phyloP scores from a whole-genome alignment of 768 basidiomycete species.

The Boletus rufocinnamomeus region DNA sequence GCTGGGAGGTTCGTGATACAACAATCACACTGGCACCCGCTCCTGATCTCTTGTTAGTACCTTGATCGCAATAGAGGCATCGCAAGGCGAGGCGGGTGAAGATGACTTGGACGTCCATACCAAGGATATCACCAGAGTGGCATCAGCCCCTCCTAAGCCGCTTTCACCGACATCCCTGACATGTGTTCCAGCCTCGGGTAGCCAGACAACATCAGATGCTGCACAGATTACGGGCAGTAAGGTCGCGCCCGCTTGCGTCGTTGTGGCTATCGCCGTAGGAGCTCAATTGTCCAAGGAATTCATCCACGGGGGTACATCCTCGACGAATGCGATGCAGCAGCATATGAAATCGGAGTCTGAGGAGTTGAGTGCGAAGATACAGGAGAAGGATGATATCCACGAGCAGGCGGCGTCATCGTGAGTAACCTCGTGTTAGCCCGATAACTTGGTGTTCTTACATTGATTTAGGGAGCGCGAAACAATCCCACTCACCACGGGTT shows the following conservation, averaged over 20 bases:
- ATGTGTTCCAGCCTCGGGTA: neutral
- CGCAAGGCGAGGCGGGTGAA: neutral
- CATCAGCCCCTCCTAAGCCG: neutral
- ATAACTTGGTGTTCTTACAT: neutral
- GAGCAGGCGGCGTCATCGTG: constrained; percentile 5
- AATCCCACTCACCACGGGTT: no score
- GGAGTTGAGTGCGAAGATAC: neutral
- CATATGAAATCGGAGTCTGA: neutral
- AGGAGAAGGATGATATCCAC: neutral
- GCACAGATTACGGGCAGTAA: neutral
- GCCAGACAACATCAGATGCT: neutral
- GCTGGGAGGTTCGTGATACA: constrained; percentile 6
- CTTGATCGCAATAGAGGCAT: neutral
- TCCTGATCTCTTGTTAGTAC: constrained; percentile 2
- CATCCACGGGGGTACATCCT: neutral
- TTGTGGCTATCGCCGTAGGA: neutral
- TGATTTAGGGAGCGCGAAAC: constrained; percentile 2
- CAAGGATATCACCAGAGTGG: neutral
- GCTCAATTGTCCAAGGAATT: neutral
- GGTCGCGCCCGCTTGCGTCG: neutral
- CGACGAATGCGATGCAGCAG: neutral
- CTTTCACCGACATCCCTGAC: neutral
- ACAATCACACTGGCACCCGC: accelerated
- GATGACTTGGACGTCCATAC: neutral
- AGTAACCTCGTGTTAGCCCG: neutral